Evolutionary conservation across 176 grass and related monocot genomes (phyloP), one percentile per base, ranked within the genome.

Genomic region (Canna indica): DNA sequence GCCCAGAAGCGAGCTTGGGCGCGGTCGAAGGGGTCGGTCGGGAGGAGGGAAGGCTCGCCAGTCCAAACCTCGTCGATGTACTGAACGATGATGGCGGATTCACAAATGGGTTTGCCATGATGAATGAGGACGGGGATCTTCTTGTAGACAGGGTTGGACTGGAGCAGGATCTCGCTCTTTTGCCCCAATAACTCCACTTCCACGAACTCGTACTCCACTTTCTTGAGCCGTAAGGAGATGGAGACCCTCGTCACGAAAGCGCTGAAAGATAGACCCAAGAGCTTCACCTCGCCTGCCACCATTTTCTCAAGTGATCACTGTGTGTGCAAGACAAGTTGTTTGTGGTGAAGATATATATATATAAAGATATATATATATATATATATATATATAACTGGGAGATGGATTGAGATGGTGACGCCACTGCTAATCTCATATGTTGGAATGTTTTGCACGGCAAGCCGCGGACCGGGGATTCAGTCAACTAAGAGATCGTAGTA

Each of bases 51-150:
- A 54, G 63, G 74, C 25, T 59, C 81, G 30, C n/a, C 0, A 32
- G 47, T 7, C 88, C 88, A 79, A 30, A 35, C 81, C 65, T 84
- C 81, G 53, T 82, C 88, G 71, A 87, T 53, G 65, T 86, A 91
- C 59, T 88, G 4, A 1, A 83, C 24, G 45, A 88, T 81, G 72
- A 88, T 16, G 9, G 73, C 10, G 2, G 78, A 88, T 68, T 88
- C 81, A 12, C 15, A 67, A 32, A 88, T 32, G 45, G 81, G 42
- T 39, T 58, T 74, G 36, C 71, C 81, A 16, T 53, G 25, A 36
- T 88, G 81, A 9, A 57, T 7, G 22, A 57, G 53, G 22, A 11
- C n/a, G n/a, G n/a, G n/a, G n/a, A n/a, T n/a, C n/a, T n/a, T n/a
- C n/a, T n/a, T n/a, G n/a, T n/a, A n/a, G n/a, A 83, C 80, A 0